Evolutionary conservation across 2,329 filamentous ascomycete genomes (phyloP), one percentile per base, ranked within the genome.

Genomic region (Lachnellula arida): DNA sequence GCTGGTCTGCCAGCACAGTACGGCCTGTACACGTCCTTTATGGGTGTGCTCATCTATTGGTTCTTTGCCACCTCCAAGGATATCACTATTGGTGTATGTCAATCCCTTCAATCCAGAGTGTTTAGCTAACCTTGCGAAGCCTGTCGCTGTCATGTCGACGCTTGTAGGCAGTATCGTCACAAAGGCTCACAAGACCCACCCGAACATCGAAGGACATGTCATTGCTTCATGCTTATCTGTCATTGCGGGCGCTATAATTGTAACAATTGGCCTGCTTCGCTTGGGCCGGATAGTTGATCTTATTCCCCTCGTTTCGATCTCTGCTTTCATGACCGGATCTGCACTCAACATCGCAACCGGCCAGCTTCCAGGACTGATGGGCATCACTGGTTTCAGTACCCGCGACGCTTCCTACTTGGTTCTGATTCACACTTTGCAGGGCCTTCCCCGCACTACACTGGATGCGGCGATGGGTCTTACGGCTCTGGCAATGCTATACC

Each of bases 1-100:
- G 93, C 93, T 46, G 81, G 86, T 58, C 79, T 97, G n/a, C 79
- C 83, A 0, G 82, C 87, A 5, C 80, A 97, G 69, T 97, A 86
- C 67, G 93, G 93, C 51, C 81, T 97, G 0, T 96, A 96, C 73
- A 94, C 93, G 0, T 97, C 93, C 0, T 97, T 99, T 70, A 94
- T 97, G 81, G 94, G 93, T 50, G 92, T 96, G 15, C 72, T 96
- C 60, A 80, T 96, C 59, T 99, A 99, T 74, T 97, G 93, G 93
- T 88, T 97, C 69, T 97, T 97, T 68, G 94, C 92, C 35, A 99
- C 94, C 0, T 97, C 93, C 14, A 99, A 97, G 71, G 93, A 99
- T 72, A 97, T 99, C 68, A 97, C 93, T 9, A 97, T 97, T 55
- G 93, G 93, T 15, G 87, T 89, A 78, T 74, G 86, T 81, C 62